Percentiles rank a stretch among this genome's conserved stretches.
Evolutionary conservation across 2,329 filamentous ascomycete species (phyloP).

Genomic region (Lasiodiplodia theobromae): DNA sequence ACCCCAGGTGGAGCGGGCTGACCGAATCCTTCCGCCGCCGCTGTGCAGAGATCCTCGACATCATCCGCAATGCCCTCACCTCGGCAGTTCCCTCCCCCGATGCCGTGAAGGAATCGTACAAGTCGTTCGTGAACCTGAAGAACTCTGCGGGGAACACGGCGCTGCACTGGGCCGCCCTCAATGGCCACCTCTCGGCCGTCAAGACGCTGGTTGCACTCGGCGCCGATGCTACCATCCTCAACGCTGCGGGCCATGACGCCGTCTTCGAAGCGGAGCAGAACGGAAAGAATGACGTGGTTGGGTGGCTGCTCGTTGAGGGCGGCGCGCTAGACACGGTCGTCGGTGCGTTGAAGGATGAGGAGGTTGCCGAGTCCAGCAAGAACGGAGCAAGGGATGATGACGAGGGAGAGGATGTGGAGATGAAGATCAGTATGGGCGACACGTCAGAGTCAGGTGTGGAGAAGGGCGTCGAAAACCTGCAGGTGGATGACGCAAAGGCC

Average conservation of each 20-base stretch:
- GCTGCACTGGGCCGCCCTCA: slow-evolving; percentile 91
- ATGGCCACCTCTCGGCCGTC: slow-evolving; percentile 82
- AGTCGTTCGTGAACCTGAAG: slow-evolving; percentile 67
- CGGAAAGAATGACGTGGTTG: slow-evolving; percentile 57
- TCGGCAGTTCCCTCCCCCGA: slow-evolving; percentile 33
- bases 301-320: slow-evolving; percentile 55
- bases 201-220: slow-evolving; percentile 78
- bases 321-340: slow-evolving; percentile 50
- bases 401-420: slow-evolving; percentile 33
- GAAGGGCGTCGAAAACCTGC: slow-evolving; percentile 43
- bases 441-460: slow-evolving; percentile 38
- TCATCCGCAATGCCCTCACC: slow-evolving; percentile 34
- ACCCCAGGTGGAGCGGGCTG: background rate
- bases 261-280: slow-evolving; percentile 59
- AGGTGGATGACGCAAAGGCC: slow-evolving; percentile 27
- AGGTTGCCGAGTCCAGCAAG: slow-evolving; percentile 28
- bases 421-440: slow-evolving; percentile 31
- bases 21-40: background rate
- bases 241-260: slow-evolving; percentile 78
- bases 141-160: slow-evolving; percentile 90
- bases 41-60: slow-evolving; percentile 43
- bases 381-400: slow-evolving; percentile 31
- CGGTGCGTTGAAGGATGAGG: slow-evolving; percentile 43
- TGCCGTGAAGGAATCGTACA: slow-evolving; percentile 34
- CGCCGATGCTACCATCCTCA: slow-evolving; percentile 78